Evolutionary conservation across 148 eudicot species (phyloP).

Genomic region (Spergularia marina): DNA sequence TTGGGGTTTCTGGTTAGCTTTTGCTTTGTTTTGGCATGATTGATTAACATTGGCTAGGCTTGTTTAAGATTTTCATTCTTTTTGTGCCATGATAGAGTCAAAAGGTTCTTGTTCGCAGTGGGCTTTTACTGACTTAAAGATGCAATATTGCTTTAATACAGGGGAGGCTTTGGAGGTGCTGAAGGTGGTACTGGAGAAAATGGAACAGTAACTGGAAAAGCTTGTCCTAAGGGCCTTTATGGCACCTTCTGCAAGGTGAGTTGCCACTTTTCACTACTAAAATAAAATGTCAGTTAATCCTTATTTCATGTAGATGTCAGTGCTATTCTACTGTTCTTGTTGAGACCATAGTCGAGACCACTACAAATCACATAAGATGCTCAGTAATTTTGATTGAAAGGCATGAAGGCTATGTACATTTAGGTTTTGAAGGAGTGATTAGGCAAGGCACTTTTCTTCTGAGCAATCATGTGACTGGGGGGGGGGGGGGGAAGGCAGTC

Average conservation of each 20-base stretch:
- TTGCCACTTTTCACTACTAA: neutral
- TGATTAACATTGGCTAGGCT: neutral
- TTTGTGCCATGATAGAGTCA: neutral
- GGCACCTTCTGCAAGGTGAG: slow-evolving; percentile 77
- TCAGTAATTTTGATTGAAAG: no score
- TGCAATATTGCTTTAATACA: slow-evolving; percentile 29
- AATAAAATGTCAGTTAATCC: neutral
- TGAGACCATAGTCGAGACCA: no score
- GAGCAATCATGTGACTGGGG: neutral
- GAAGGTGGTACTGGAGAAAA: slow-evolving; percentile 63
- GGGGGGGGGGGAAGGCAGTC: no score
- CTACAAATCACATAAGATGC: no score
- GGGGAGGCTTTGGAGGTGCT: slow-evolving; percentile 80
- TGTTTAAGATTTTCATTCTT: neutral
- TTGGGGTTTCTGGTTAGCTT: neutral
- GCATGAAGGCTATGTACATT: no score
- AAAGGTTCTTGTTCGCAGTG: neutral
- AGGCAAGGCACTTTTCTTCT: neutral
- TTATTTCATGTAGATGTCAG: neutral
- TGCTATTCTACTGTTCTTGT: neutral
- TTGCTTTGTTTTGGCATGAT: neutral
- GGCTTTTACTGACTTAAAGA: slow-evolving; percentile 1
- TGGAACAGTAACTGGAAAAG: slow-evolving; percentile 82
- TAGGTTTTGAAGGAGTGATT: no score
- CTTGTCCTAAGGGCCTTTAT: slow-evolving; percentile 84